These are phyloP conservation scores for Bonia amplexicaulis DNA, from an alignment of 176 grass and related monocot genomes.

Conservation along the genomic window DNA sequence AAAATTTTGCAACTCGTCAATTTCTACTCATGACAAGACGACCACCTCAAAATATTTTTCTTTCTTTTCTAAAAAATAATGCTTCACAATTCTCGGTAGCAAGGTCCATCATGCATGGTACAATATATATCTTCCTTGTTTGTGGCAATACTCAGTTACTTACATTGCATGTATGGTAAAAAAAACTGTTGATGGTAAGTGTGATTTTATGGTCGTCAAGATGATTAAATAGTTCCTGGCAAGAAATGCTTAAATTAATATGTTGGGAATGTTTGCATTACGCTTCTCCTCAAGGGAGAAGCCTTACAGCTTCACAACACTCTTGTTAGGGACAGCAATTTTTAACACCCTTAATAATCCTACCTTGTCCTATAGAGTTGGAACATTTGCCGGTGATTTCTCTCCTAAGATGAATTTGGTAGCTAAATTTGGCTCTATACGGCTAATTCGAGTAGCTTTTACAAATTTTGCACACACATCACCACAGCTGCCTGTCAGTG, in stretches of 20 bases:
- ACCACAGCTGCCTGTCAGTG: no score
- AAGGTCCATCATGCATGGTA: background rate
- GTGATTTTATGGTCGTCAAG: background rate
- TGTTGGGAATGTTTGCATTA: background rate
- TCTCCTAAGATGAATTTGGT: no score
- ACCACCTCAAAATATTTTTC: background rate
- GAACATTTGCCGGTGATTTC: no score
- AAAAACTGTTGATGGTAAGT: background rate
- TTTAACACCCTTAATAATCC: background rate
- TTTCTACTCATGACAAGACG: background rate
- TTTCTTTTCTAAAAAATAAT: background rate
- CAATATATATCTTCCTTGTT: background rate
- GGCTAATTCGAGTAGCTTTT: no score
- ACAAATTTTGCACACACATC: no score
- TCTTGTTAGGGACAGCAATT: background rate
- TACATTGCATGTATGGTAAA: background rate
- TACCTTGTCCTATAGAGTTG: no score
- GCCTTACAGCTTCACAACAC: background rate
- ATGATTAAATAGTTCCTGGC: background rate
- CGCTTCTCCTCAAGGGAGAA: background rate
- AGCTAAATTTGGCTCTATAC: no score
- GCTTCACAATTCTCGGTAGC: background rate
- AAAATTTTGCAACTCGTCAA: background rate
- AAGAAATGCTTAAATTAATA: background rate
- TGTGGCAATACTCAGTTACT: background rate